These are phyloP conservation scores for Cladophialophora carrionii DNA, from an alignment of 2,329 filamentous ascomycete genomes.

Conservation along the genomic window DNA sequence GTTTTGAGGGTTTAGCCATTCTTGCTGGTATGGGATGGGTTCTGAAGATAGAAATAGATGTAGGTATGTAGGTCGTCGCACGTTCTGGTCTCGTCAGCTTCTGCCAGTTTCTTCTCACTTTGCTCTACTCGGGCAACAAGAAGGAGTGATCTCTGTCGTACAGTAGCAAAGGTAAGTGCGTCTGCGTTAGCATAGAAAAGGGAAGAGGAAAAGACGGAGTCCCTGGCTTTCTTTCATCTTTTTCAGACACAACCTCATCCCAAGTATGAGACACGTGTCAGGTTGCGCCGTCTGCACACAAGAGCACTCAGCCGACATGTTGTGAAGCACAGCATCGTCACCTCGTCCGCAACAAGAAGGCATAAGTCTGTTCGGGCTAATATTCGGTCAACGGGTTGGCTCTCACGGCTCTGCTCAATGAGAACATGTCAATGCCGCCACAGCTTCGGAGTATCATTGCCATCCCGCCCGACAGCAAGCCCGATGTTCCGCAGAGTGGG, in stretches of 20 bases:
- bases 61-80: neutral
- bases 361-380: constrained; percentile 4
- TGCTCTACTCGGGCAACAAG: neutral
- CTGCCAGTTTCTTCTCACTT: neutral
- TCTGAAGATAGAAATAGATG: neutral
- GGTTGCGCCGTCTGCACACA: constrained; percentile 5
- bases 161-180: constrained; percentile 6
- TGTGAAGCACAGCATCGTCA: constrained; percentile 12
- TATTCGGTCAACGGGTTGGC: neutral
- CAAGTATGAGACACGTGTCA: constrained; percentile 21
- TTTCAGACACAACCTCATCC: neutral
- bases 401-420: constrained; percentile 1
- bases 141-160: neutral
- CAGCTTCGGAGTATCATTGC: constrained; percentile 4
- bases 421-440: constrained; percentile 6
- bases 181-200: neutral
- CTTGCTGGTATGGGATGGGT: neutral
- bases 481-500: constrained; percentile 20
- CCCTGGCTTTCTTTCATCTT: constrained; percentile 6
- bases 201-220: constrained; percentile 2
- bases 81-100: neutral
- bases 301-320: neutral
- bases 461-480: neutral
- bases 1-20: constrained; percentile 4
- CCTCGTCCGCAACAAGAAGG: neutral